Conservation (phyloP, 2,329 filamentous ascomycete species). For the Mycosphaerella arachidis region DNA sequence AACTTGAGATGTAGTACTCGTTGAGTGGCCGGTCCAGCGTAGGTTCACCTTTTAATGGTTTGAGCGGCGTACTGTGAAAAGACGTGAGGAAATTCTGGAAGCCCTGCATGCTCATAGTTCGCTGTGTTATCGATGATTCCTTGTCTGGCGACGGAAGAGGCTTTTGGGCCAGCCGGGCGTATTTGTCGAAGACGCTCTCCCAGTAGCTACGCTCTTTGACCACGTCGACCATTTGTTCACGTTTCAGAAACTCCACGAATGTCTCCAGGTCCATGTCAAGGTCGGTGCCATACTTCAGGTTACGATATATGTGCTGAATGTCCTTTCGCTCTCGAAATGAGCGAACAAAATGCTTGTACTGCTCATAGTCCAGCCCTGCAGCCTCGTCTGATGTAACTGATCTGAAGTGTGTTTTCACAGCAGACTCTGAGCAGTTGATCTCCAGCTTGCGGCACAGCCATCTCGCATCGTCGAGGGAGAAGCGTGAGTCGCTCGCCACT, state of each 20-base stretch:
- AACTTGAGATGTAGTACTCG: slow-evolving; percentile 97
- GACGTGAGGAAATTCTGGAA: slow-evolving; percentile 77
- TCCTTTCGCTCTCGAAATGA: slow-evolving; percentile 81
- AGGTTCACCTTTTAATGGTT: slow-evolving; percentile 23
- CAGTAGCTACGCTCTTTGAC: slow-evolving; percentile 61
- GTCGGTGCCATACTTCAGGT: slow-evolving; percentile 46
- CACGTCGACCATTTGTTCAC: slow-evolving; percentile 72
- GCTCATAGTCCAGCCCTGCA: slow-evolving; percentile 67
- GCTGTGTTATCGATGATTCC: slow-evolving; percentile 41
- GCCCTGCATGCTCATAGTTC: slow-evolving; percentile 69
- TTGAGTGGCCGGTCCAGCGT: slow-evolving; percentile 78
- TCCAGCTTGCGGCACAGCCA: slow-evolving; percentile 83
- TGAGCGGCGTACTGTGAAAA: slow-evolving; percentile 32
- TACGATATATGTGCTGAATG: slow-evolving; percentile 67
- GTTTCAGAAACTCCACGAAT: slow-evolving; percentile 70
- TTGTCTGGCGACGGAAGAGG: slow-evolving; percentile 43
- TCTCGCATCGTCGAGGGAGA: slow-evolving; percentile 75
- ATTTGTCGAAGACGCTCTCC: slow-evolving; percentile 60
- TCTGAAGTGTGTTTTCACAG: slow-evolving; percentile 69
- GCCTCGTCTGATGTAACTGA: slow-evolving; percentile 62
- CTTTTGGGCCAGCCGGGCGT: slow-evolving; percentile 25
- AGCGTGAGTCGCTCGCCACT: slow-evolving; percentile 58
- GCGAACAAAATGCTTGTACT: slow-evolving; percentile 80
- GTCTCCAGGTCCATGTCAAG: slow-evolving; percentile 63
- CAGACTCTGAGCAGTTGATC: slow-evolving; percentile 78